phyloP scores from a whole-genome alignment of 2,329 filamentous ascomycete species.

The Epichloe sibirici region DNA sequence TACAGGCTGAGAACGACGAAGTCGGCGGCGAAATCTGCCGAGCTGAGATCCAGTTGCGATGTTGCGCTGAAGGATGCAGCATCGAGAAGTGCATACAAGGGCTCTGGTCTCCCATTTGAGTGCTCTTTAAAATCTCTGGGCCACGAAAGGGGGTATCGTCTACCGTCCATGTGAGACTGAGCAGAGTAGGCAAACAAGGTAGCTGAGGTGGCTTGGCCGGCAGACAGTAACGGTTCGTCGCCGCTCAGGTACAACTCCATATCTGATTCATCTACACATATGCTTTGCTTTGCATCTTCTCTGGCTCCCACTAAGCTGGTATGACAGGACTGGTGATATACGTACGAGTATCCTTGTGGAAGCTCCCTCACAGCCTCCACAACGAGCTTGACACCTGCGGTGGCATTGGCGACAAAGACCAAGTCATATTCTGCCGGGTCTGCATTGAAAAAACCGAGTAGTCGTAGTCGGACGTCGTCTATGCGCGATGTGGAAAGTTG shows the following conservation, averaged over 20 bases:
- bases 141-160: constrained; percentile 67
- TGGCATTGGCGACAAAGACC: constrained; percentile 86
- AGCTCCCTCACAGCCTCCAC: constrained; percentile 61
- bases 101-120: constrained; percentile 9
- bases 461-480: constrained; percentile 60
- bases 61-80: constrained; percentile 74
- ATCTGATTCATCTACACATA: constrained; percentile 54
- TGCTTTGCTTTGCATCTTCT: constrained; percentile 52
- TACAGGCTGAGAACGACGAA: constrained; percentile 84
- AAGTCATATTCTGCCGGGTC: constrained; percentile 74
- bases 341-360: constrained; percentile 64
- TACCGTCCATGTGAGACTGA: constrained; percentile 88
- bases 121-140: constrained; percentile 30
- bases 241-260: constrained; percentile 53
- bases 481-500: constrained; percentile 63
- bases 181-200: constrained; percentile 68
- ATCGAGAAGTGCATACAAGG: constrained; percentile 62
- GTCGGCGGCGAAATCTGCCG: constrained; percentile 54
- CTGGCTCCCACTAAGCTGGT: constrained; percentile 77
- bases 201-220: constrained; percentile 10
- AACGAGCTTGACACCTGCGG: constrained; percentile 79
- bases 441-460: constrained; percentile 69
- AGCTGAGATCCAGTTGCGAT: constrained; percentile 57
- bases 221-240: constrained; percentile 16
- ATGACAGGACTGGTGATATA: constrained; percentile 74